Base-by-base conservation (phyloP, 129 eudicot species). In the Ambrosia artemisiifolia region DNA sequence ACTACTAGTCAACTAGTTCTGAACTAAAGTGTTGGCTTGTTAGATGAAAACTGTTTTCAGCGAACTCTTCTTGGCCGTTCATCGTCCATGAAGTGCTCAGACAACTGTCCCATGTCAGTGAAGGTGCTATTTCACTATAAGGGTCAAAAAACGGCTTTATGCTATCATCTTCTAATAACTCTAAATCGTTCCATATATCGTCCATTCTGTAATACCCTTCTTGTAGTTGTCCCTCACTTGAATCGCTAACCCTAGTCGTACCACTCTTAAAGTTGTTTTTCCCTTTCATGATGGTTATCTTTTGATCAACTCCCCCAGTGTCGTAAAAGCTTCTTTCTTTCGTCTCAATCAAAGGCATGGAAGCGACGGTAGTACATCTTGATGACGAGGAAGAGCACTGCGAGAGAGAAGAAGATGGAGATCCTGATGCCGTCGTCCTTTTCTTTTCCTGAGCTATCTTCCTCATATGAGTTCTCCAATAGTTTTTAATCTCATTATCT, bases 381-480 rank as follows among this genome's bases (percentile, higher is more conserved):
- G 88, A 77, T 8, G 90, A 85, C 12, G 83, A 77, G 7, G 79
- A 70, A 12, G 86, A 81, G 17, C 80, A 73, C 6, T 88, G 73
- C 6, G 85, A 80, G n/a, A 76, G 62, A 48, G 82, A 71, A 3
- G 75, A 60, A 5, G 90, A 70, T 2, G 74, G 66, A 60, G 85
- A 76, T 9, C 40, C n/a, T 5, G 80, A 17, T 36, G 48, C 44
- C 2, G 72, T 42, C 68, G 75, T 34, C 71, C 72, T 80, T 78
- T 85, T 87, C 82, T 57, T 81, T 33, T 79, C 95, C 72, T 87
- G 96, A 64, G 96, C 91, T 68, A 77, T 68, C 56, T 92, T 92
- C 69, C 98, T 81, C 95, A 87, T 87, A 40, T 81, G 95, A 43
- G 96, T 92, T 65, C 98, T 82, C 96, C 98, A 92, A 24, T 92